phyloP scores from a whole-genome alignment of 139 green algal species.

The Volvox reticuliferus region DNA sequence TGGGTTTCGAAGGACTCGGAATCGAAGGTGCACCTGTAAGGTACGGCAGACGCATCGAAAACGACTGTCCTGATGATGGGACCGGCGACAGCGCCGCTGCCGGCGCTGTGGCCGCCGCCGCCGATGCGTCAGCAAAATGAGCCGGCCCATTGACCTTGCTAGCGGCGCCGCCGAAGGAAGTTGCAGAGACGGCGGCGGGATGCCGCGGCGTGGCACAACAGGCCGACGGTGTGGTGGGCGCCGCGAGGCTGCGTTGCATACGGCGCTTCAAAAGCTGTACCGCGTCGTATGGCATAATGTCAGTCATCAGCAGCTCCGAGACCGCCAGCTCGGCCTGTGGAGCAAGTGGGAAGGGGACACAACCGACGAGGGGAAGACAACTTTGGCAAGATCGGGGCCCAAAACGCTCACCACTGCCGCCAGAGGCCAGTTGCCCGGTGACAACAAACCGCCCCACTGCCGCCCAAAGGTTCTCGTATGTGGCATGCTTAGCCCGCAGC shows the following conservation, averaged over 20 bases:
- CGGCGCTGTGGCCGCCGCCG: background rate
- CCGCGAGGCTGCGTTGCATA: background rate
- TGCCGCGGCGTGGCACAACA: background rate
- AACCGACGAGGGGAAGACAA: too few species aligned
- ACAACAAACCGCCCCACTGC: too few species aligned
- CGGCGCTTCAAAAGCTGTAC: slow-evolving; percentile 39
- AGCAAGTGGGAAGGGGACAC: too few species aligned
- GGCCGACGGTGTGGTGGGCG: background rate
- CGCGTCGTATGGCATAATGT: slow-evolving; percentile 41
- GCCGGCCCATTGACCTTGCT: too few species aligned
- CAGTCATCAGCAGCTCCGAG: slow-evolving; percentile 18
- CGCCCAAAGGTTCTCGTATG: too few species aligned
- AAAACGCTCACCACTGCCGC: too few species aligned
- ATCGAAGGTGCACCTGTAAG: background rate
- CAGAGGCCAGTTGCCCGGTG: too few species aligned
- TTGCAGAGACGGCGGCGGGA: background rate
- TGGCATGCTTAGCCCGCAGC: background rate
- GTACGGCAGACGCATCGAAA: background rate
- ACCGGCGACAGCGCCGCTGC: background rate
- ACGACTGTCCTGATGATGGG: background rate
- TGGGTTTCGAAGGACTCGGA: background rate
- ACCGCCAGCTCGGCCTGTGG: slow-evolving; percentile 41
- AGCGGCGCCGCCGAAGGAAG: background rate
- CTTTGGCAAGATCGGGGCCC: too few species aligned
- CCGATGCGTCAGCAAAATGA: background rate